Conservation (phyloP, 441 rosid genomes). For the Syzygium syzygioides region DNA sequence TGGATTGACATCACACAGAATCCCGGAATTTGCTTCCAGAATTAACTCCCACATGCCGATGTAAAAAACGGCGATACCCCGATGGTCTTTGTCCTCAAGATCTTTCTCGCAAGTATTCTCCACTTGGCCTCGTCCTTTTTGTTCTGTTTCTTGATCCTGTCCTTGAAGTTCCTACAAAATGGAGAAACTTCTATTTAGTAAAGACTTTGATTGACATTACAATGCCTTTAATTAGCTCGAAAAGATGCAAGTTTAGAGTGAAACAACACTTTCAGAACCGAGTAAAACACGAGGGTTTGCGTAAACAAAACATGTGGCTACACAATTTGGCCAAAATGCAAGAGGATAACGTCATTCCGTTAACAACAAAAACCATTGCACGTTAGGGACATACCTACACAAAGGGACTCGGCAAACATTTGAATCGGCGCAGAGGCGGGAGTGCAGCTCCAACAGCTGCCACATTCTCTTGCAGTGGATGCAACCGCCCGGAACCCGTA, state of each 20-base stretch:
- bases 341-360: background rate
- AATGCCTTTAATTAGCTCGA: background rate
- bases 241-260: background rate
- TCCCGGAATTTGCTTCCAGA: accelerated
- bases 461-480: constrained; percentile 87
- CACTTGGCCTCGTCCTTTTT: constrained; percentile 78
- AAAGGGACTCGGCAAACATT: constrained; percentile 67
- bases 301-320: background rate
- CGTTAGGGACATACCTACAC: constrained; percentile 39
- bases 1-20: background rate
- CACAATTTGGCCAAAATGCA: background rate
- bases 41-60: background rate
- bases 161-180: constrained; percentile 50
- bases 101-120: constrained; percentile 68
- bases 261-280: background rate
- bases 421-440: constrained; percentile 67
- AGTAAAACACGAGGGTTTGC: background rate
- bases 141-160: constrained; percentile 54
- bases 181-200: background rate
- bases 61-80: constrained; percentile 51
- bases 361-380: background rate
- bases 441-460: constrained; percentile 85
- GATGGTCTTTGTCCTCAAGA: constrained; percentile 48
- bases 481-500: constrained; percentile 74
- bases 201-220: background rate